Conservation (phyloP, 768 basidiomycete genomes). For the Phaeotremella fagi region DNA sequence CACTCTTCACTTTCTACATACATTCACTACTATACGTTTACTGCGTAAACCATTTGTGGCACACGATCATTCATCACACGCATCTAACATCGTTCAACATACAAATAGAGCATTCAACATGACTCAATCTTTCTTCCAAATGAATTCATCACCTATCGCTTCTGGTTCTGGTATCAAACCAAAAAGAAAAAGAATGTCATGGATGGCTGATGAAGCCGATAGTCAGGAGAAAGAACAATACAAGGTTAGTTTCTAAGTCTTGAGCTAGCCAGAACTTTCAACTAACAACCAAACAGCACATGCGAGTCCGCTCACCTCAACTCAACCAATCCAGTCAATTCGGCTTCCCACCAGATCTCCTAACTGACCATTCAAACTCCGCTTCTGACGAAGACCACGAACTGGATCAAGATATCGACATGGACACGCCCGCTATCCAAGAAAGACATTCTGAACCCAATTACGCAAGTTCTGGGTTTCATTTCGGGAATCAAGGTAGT, state of each 20-base stretch:
- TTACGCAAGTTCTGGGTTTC: neutral
- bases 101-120: neutral
- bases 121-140: constrained; percentile 16
- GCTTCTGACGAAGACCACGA: constrained; percentile 33
- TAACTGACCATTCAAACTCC: constrained; percentile 37
- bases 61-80: too few relatives aligned
- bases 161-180: constrained; percentile 25
- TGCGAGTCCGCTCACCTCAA: constrained; percentile 30
- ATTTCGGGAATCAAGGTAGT: constrained; percentile 8
- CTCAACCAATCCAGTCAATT: constrained; percentile 17
- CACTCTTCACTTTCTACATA: neutral
- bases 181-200: constrained; percentile 34
- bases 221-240: constrained; percentile 8
- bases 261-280: neutral
- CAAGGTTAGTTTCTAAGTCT: constrained; percentile 24
- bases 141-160: constrained; percentile 10
- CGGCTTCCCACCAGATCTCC: constrained; percentile 22
- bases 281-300: constrained; percentile 14
- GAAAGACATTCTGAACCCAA: neutral
- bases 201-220: constrained; percentile 23
- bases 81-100: neutral
- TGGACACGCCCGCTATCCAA: neutral
- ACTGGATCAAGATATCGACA: constrained; percentile 32
- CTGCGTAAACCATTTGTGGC: neutral
- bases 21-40: neutral